Evolutionary conservation across 2,329 filamentous ascomycete species (phyloP), one percentile per base, ranked within the genome.

Genomic region (Remersonia thermophila): DNA sequence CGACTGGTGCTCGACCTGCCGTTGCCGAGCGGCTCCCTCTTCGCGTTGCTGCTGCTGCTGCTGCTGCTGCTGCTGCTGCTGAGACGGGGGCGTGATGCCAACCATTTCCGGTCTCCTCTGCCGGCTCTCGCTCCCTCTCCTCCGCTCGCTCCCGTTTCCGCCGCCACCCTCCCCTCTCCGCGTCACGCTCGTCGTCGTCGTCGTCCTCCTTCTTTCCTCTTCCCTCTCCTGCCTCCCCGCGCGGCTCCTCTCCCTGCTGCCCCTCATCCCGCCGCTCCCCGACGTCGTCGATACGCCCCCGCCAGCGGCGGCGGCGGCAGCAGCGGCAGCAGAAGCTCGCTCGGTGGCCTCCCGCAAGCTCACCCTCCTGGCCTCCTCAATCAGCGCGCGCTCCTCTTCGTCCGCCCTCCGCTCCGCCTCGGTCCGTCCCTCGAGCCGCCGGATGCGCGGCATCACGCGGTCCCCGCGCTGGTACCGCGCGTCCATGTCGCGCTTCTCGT

Each of bases 1-100:
- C 1, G 85, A 80, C 61, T 96, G 89, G 52, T 95, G 89, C 52
- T 91, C 85, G 32, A 95, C 68, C 35, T 77, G 79, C 33, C 81
- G 8, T 60, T 58, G 41, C 53, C 51, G 47, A 56, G 48, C 58
- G 63, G 59, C 33, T 52, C 47, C 25, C 53, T 58, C 36, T 5
- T 6, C 5, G 5, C 9, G 20, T 23, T 23, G 20, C 9, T 23
- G 20, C 5, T 9, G 20, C 20, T 23, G 20, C 20, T 23, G 20
- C 5, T 6, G 20, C 20, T 23, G 20, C 9, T 23, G 20, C 9
- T 23, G 20, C 5, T 9, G 20, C 20, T 23, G 20, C 20, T 23
- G 20, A 5, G 20, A 23, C 5, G 20, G 20, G 9, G 9, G 5
- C 20, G 20, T 9, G 5, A 23, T 23, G 5, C 9, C 20, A 23